Evolutionary conservation across 2,329 filamentous ascomycete genomes (phyloP).

Genomic region (Mollisiaceae sp.): DNA sequence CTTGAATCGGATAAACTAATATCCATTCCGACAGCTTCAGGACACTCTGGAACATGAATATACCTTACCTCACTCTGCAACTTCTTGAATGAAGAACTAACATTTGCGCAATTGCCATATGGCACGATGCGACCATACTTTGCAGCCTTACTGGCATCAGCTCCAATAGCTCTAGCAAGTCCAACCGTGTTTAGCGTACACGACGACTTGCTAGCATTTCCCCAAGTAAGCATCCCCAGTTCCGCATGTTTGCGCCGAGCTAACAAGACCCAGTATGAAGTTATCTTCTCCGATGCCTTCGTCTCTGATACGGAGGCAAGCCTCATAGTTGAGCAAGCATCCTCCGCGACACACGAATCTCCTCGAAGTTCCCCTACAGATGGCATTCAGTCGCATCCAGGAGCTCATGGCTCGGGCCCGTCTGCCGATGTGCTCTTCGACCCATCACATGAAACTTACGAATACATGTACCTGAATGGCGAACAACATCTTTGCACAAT

Average conservation of each 20-base stretch:
- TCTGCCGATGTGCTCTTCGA: conserved; percentile 30
- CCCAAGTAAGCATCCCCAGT: conserved; percentile 58
- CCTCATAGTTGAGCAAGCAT: conserved; percentile 48
- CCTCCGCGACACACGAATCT: conserved; percentile 32
- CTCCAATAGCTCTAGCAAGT: conserved; percentile 51
- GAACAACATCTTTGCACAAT: conserved; percentile 70
- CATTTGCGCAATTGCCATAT: conserved; percentile 35
- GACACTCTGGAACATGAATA: not conserved
- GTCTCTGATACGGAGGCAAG: conserved; percentile 62
- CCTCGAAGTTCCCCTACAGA: conserved; percentile 34
- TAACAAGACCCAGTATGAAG: conserved; percentile 59
- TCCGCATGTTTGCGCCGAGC: conserved; percentile 15
- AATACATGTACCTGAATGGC: conserved; percentile 63
- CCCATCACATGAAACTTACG: conserved; percentile 49
- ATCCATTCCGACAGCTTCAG: not conserved
- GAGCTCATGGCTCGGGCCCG: conserved; percentile 18
- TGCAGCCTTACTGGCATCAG: conserved; percentile 37
- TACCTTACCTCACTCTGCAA: not conserved
- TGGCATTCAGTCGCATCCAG: conserved; percentile 33
- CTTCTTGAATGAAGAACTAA: not conserved
- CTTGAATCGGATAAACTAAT: not conserved
- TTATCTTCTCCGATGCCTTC: conserved; percentile 65
- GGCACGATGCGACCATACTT: conserved; percentile 42
- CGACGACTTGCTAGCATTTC: conserved; percentile 74
- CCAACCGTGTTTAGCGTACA: conserved; percentile 71